Percentiles rank a stretch among this genome's conserved stretches.
These are phyloP conservation scores for Silene latifolia DNA, from an alignment of 148 eudicot species.

Conservation along the genomic window DNA sequence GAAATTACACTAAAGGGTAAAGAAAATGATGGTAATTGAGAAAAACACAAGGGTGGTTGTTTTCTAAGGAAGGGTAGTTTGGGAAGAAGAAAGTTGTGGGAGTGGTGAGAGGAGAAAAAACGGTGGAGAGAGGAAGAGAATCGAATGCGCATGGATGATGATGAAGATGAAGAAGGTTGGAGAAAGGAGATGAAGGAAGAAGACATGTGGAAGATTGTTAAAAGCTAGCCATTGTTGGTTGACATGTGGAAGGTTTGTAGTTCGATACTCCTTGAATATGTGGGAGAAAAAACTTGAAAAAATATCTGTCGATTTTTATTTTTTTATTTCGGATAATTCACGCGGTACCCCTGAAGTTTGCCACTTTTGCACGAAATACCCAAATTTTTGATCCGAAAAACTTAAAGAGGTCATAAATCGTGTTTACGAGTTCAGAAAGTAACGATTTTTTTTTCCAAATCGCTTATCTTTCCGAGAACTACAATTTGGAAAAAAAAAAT, in stretches of 20 bases:
- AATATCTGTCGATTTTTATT: too few relatives aligned
- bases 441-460: too few relatives aligned
- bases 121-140: conserved; percentile 33
- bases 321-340: too few relatives aligned
- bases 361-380: too few relatives aligned
- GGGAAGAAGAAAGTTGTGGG: conserved; percentile 6
- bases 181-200: neutral
- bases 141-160: conserved; percentile 16
- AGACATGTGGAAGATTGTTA: neutral
- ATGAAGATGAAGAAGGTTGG: neutral
- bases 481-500: too few relatives aligned
- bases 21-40: conserved; percentile 7
- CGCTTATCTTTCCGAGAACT: too few relatives aligned
- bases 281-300: too few relatives aligned
- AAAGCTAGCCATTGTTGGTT: neutral
- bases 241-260: conserved; percentile 25
- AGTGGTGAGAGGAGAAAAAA: conserved; percentile 5
- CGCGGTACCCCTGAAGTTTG: too few relatives aligned
- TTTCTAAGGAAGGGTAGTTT: neutral
- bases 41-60: neutral
- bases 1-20: conserved; percentile 15
- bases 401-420: too few relatives aligned
- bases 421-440: too few relatives aligned
- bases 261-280: neutral
- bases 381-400: too few relatives aligned